A percentile compares a stretch with the other conserved stretches of the same genome.
Conservation (phyloP, 2,329 filamentous ascomycete genomes). For the Cyphellophora europaea region DNA sequence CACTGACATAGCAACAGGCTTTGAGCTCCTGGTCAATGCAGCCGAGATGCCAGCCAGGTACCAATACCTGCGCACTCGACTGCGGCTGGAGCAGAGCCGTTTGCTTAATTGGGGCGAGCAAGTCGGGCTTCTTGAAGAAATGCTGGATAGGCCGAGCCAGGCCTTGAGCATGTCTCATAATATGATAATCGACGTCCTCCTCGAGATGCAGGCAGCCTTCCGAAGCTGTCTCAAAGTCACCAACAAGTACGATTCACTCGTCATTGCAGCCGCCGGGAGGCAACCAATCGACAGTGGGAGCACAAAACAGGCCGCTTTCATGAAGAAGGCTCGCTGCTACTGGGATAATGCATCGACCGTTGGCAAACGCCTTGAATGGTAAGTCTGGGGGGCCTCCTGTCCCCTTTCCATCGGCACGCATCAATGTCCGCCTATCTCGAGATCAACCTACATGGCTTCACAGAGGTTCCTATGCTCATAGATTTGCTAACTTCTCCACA, state of each 20-base stretch:
- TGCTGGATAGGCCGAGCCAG: slow-evolving; percentile 3
- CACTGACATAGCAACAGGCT: slow-evolving; percentile 1
- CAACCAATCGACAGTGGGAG: background rate
- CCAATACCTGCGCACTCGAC: slow-evolving; percentile 1
- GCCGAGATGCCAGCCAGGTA: slow-evolving; percentile 4
- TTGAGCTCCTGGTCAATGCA: slow-evolving; percentile 4
- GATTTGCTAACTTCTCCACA: no score
- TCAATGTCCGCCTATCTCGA: no score
- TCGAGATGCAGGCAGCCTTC: slow-evolving; percentile 4
- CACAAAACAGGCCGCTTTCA: background rate
- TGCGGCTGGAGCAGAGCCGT: slow-evolving; percentile 4
- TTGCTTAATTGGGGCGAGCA: slow-evolving; percentile 7
- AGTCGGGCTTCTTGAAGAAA: slow-evolving; percentile 4
- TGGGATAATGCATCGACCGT: background rate
- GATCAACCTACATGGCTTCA: no score
- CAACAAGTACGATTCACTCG: background rate
- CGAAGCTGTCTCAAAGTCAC: background rate
- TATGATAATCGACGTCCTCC: slow-evolving; percentile 5
- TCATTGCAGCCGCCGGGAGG: background rate
- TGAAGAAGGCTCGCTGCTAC: background rate
- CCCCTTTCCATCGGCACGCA: no score
- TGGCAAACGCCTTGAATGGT: background rate
- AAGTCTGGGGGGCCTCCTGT: no score
- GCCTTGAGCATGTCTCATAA: slow-evolving; percentile 3
- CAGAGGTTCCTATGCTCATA: no score